Evolutionary conservation across 495 filamentous ascomycete genomes (phyloP), one percentile per base, ranked within the genome.

Genomic region (Aspergillus diversus): DNA sequence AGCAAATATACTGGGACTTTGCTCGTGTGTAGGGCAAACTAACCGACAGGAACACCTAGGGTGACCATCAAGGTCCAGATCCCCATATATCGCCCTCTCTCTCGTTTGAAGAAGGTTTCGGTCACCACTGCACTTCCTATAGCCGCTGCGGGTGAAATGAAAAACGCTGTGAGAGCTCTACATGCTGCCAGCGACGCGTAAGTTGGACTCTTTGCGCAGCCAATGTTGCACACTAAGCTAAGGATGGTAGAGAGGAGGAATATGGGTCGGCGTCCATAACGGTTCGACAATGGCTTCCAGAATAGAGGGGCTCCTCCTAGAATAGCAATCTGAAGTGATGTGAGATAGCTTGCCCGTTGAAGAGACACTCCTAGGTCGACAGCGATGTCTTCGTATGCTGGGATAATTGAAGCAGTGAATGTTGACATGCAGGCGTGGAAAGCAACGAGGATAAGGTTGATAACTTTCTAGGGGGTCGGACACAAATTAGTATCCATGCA

Each of bases 351-450:
- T 13, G 77, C 77, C 11, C 67, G 69, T 47, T 80, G 79, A 2
- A 86, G 43, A 9, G 76, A 75, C 8, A 80, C 71, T 4, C 68
- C 71, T n/a, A 86, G 57, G 33, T 83, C 81, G 7, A 69, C 61
- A 7, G 81, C 70, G 43, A 86, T 81, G 17, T 75, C 56, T 57
- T 75, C 73, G 61, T 81, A 86, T 31, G 81, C 84, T 5, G 80
- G 78, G 53, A 84, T 84, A 59, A 86, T 84, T 17, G 72, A 69
- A 1, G 83, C 84, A 1, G 74, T 84, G 66, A 87, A 85, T 5
- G 84, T 87, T 7, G 81, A 74, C 81, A 86, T 85, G 59, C 75
- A 79, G 11, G 83, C 83, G 58, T 87, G 82, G 65, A 85, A 83
- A 0, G 83, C 77, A 27, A 86, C 80, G 8, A 85, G 77, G 17